Percentiles rank a stretch among this genome's conserved stretches.
Evolutionary conservation across 208 protist genomes (phyloP).

Genomic region (Crithidia brevicula): DNA sequence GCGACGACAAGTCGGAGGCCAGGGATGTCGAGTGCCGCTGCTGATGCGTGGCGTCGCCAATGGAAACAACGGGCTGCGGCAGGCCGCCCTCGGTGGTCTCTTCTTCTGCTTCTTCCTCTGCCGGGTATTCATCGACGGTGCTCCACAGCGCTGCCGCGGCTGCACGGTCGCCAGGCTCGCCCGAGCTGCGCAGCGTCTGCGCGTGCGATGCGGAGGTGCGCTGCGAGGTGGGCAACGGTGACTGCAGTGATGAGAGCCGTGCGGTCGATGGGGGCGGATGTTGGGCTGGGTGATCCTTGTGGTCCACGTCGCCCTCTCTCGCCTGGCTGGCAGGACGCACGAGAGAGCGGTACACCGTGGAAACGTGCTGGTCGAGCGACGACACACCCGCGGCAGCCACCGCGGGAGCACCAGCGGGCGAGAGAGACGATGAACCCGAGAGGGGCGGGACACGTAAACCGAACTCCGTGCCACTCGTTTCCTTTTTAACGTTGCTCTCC

Average conservation of each 20-base stretch:
- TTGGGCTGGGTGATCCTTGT: too few species aligned
- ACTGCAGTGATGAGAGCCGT: too few species aligned
- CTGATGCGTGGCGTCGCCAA: not conserved
- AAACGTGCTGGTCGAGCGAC: not conserved
- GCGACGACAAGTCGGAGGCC: not conserved
- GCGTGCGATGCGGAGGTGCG: not conserved
- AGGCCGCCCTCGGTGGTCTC: not conserved
- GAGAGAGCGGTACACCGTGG: slow-evolving; percentile 3
- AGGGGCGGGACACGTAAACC: too few species aligned
- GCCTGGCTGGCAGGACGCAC: not conserved
- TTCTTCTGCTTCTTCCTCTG: not conserved
- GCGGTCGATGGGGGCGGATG: too few species aligned
- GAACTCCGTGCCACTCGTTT: too few species aligned
- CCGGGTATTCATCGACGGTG: slow-evolving; percentile 2
- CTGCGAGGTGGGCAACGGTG: not conserved
- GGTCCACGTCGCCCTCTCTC: not conserved
- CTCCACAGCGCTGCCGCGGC: not conserved
- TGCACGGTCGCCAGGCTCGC: not conserved
- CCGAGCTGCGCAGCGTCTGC: not conserved
- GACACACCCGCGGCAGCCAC: not conserved
- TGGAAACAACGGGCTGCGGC: not conserved
- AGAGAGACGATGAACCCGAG: too few species aligned
- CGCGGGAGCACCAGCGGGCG: too few species aligned
- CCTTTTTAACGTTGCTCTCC: too few species aligned
- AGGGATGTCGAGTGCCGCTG: not conserved